phyloP scores from a whole-genome alignment of 2,329 filamentous ascomycete species.

The Colletotrichum horii region DNA sequence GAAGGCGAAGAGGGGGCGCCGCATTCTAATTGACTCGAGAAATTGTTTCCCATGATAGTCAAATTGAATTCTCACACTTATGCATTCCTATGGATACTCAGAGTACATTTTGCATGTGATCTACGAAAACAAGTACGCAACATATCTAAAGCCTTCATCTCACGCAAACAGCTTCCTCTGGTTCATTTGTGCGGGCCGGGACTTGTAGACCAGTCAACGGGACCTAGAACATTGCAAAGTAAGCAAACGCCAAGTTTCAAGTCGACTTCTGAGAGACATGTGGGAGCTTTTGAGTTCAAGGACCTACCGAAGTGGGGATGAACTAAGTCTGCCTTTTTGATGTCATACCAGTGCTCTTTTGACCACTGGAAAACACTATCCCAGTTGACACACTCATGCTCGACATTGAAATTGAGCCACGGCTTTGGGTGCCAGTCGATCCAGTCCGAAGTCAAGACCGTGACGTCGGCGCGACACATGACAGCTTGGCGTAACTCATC shows the following conservation, averaged over 20 bases:
- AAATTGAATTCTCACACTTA: not conserved
- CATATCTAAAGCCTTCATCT: not conserved
- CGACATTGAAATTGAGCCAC: not conserved
- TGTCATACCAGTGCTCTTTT: not conserved
- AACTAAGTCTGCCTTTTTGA: not conserved
- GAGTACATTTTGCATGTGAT: not conserved
- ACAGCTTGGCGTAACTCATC: not conserved
- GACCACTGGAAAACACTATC: not conserved
- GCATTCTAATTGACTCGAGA: not conserved
- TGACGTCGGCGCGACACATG: not conserved
- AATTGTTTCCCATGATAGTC: not conserved
- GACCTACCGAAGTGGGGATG: not conserved
- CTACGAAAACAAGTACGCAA: not conserved
- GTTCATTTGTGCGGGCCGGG: not conserved
- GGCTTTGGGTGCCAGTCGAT: not conserved
- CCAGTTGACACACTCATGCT: not conserved
- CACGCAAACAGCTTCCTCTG: not conserved
- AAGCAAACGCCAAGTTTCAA: not conserved
- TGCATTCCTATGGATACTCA: not conserved
- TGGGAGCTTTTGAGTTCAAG: not conserved
- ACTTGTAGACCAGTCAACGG: not conserved
- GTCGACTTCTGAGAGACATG: not conserved
- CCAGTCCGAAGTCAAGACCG: not conserved
- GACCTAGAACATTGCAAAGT: not conserved
- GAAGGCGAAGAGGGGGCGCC: not conserved